These are phyloP conservation scores for Bipolaris victoriae DNA, from an alignment of 2,329 filamentous ascomycete species.

Conservation along the genomic window DNA sequence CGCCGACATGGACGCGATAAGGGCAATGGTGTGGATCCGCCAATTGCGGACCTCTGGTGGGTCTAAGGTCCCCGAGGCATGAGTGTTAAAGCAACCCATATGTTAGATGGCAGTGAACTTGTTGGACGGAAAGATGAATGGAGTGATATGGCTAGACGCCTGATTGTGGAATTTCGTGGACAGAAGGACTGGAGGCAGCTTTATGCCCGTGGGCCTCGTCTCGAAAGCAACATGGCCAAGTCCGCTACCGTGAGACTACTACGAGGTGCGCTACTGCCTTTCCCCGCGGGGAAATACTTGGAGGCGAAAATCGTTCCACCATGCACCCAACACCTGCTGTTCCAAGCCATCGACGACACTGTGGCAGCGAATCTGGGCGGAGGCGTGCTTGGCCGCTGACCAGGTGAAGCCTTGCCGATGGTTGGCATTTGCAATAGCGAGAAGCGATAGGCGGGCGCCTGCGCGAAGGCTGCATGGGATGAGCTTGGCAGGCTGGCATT, in stretches of 20 bases:
- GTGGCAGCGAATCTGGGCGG: conserved; percentile 27
- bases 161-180: not conserved
- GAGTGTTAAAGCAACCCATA: conserved; percentile 39
- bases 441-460: conserved; percentile 18
- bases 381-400: conserved; percentile 26
- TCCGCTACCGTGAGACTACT: conserved; percentile 18
- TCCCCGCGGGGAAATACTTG: conserved; percentile 22
- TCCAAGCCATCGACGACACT: conserved; percentile 18
- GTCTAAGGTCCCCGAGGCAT: conserved; percentile 43
- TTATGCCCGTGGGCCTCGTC: conserved; percentile 10
- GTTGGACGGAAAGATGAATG: not conserved
- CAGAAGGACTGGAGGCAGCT: conserved; percentile 1
- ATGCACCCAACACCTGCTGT: conserved; percentile 19
- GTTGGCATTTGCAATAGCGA: conserved; percentile 16
- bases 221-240: conserved; percentile 8
- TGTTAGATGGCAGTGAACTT: not conserved
- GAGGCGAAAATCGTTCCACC: conserved; percentile 22
- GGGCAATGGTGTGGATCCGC: conserved; percentile 44
- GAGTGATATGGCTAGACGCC: not conserved
- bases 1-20: conserved; percentile 48
- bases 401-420: conserved; percentile 25
- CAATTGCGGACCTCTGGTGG: conserved; percentile 47
- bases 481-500: conserved; percentile 18
- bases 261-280: conserved; percentile 15
- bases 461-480: conserved; percentile 15